Evolutionary conservation across 2,329 filamentous ascomycete genomes (phyloP), one percentile per base, ranked within the genome.

Genomic region (Exophiala dermatitidis): DNA sequence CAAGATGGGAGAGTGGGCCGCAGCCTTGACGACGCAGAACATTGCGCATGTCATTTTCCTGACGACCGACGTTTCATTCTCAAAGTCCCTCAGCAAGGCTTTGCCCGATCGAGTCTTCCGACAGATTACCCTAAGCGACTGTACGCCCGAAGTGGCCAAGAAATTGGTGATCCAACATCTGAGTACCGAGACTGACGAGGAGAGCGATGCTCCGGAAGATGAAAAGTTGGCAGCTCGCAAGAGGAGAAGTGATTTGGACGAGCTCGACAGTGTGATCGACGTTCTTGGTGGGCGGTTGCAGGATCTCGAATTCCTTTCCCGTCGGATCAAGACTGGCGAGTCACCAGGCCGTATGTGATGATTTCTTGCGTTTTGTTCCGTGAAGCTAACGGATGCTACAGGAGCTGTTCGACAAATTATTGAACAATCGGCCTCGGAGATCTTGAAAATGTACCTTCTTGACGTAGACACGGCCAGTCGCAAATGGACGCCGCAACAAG

Each of bases 11-110:
- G 89, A 96, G 65, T 97, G 91, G 88, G 90, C 90, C 1, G 90
- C 93, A 3, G 77, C 83, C 1, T 73, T 96, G 30, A 90, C 93
- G 0, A 88, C 88, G 43, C 84, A 85, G 48, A 95, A 96, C 60
- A 79, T 95, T 41, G 91, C 91, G 0, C 93, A 97, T 68, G 90
- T 97, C 52, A 84, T 98, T 53, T 95, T 97, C 75, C 75, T 98
- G 36, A 96, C 91, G 0, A 89, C 86, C 53, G 91, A 97, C 60
- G 81, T 89, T 1, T 88, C 89, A 0, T 95, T 89, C 70, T 85
- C 86, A 46, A 97, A 97, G 68, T 85, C 88, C 0, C 75, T 97
- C 1, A 84, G 86, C 54, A 93, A 89, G 66, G 87, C 89, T 0
- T 77, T 98, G 19, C 93, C 93, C 0, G 91, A 96, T 65, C 82